Base-by-base conservation (phyloP, 192 early-diverging fungal species). In the Lobosporangium transversale region DNA sequence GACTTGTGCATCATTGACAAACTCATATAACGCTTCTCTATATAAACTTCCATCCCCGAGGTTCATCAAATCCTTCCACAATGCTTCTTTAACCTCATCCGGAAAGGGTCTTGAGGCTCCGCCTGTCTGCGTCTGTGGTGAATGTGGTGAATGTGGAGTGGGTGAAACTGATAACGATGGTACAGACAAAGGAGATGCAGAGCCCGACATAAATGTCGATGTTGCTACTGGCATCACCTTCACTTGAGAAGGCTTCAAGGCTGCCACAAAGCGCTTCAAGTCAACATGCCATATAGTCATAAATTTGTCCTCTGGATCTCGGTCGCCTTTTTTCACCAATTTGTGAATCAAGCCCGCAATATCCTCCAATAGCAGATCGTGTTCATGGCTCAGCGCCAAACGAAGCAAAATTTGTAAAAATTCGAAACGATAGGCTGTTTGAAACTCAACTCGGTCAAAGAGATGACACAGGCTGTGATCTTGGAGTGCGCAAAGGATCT, bases 1-100 rank as follows among this genome's bases (percentile, higher is more conserved):
- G 20, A 76, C 65, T 10, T 60, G 73, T 2, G 64, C 73, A 58
- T 76, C 73, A 30, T 66, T 76, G 47, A 76, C 59, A 49, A 76
- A 76, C 8, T 66, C 64, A 62, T 76, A 76, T 3, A 76, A 32
- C 18, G 64, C 73, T 29, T 76, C 73, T 10, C 73, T 47, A 32
- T 62, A 76, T 23, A 36, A 35, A 27, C 45, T 67, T 31, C 35
- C 65, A 30, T 76, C 65, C 23, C 63, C 63, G 24, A 76, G 29
- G 0, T 53, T 58, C 31, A 29, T 10, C 59, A 76, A 32, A n/a
- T 61, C 65, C 32, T 32, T 57, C 73, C 73, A 76, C 31, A 76
- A 51, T 1, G 53, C 48, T 10, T 76, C 62, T 24, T 76, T 76
- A 20, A 45, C 48, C 33, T 27, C 30, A 26, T 66, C 73, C 35